Evolutionary conservation across 352 stramenopile genomes (phyloP), one percentile per base, ranked within the genome.

Genomic region (Phytophthora meadii): DNA sequence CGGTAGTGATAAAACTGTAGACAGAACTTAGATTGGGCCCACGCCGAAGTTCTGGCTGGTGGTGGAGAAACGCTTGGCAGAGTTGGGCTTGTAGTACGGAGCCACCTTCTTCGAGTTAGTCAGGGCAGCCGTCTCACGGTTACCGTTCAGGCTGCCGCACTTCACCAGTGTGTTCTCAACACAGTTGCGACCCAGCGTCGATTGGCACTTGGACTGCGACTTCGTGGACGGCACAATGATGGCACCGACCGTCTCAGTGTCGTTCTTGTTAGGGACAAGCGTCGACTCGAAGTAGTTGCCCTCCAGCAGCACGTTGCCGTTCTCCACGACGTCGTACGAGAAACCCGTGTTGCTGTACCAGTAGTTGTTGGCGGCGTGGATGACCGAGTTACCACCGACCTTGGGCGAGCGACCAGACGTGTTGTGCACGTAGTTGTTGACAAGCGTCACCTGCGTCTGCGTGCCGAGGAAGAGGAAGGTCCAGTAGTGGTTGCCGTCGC

Each of bases 401-500:
- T 72, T 72, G 25, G 74, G 74, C 6, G 59, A 67, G 37, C 70
- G 74, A 2, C 70, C 70, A 5, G 74, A 82, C 44, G 62, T 82
- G 28, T 65, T 52, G 63, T 82, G 70, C 32, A 82, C 47, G 52
- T 54, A 77, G 65, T 82, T 82, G 47, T 70, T 62, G 17, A 75
- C 7, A 11, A 82, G 50, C 39, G 25, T 79, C 3, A 77, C 45
- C 6, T 66, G 58, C 32, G 67, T 77, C 52, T 57, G 39, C 24
- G 39, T 60, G 17, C 67, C 67, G 37, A 66, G 63, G 48, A 79
- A 61, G n/a, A 77, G 48, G 59, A 74, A 74, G 7, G 46, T 63
- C 70, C 74, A 87, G 61, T 87, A 87, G 54, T 87, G 77, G 50
- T 63, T 68, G 25, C 75, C 74, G n/a, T 87, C 74, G 50, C 77